Percentiles rank a stretch among this genome's conserved stretches.
phyloP scores from a whole-genome alignment of 2,329 filamentous ascomycete species.

The Graphium sp. region DNA sequence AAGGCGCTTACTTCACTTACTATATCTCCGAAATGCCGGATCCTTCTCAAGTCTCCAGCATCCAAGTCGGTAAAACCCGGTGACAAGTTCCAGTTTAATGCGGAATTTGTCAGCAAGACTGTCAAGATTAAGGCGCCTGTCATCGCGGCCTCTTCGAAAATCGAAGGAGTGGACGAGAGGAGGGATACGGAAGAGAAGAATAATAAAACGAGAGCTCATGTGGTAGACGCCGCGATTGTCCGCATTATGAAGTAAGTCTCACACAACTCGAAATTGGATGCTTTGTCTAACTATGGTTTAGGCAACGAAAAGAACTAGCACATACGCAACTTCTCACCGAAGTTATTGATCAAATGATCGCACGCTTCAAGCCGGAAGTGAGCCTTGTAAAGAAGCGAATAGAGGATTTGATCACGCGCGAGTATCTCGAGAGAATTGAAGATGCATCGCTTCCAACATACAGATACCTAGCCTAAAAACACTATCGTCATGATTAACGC shows the following conservation, averaged over 20 bases:
- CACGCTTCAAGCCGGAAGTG: slow-evolving; percentile 61
- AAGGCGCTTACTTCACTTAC: slow-evolving; percentile 69
- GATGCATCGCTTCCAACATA: slow-evolving; percentile 49
- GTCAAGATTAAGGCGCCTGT: slow-evolving; percentile 83
- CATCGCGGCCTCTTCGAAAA: slow-evolving; percentile 65
- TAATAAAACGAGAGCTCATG: slow-evolving; percentile 51
- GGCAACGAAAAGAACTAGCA: slow-evolving; percentile 54
- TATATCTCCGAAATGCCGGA: slow-evolving; percentile 65
- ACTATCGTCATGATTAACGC: no score
- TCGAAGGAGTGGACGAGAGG: slow-evolving; percentile 56
- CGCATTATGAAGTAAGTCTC: slow-evolving; percentile 70
- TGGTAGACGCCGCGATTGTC: slow-evolving; percentile 62
- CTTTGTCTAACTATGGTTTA: slow-evolving; percentile 13
- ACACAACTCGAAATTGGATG: not conserved
- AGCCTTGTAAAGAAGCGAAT: slow-evolving; percentile 68
- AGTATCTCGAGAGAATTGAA: slow-evolving; percentile 64
- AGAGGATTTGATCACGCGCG: slow-evolving; percentile 58
- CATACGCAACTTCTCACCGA: slow-evolving; percentile 57
- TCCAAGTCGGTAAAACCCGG: slow-evolving; percentile 60
- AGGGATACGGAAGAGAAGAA: slow-evolving; percentile 63
- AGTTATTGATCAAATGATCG: slow-evolving; percentile 50
- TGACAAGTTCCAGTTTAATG: slow-evolving; percentile 72
- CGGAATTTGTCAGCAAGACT: slow-evolving; percentile 63
- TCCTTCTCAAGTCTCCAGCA: slow-evolving; percentile 66
- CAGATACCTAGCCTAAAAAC: slow-evolving; percentile 55